Evolutionary conservation across 805 yeast species (phyloP), one percentile per base, ranked within the genome.

Genomic region (Pichia insulana): DNA sequence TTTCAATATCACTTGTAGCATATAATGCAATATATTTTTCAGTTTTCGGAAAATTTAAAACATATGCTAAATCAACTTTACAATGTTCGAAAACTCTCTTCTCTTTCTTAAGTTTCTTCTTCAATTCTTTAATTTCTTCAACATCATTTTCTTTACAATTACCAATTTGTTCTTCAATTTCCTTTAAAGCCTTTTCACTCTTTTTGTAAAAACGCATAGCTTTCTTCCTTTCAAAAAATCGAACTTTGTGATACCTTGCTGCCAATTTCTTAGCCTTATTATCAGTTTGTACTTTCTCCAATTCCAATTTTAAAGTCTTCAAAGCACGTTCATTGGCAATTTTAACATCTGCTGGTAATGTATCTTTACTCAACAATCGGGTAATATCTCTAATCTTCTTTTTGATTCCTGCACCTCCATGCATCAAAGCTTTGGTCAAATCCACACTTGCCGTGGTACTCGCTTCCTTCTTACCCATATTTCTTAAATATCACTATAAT

Each of bases 151-250:
- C 34, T 16, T 11, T n/a, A 22, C 26, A 26, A 9, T 48, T 38
- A 4, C 37, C 34, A 9, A 42, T 35, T 34, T 45, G 34, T 27
- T 56, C 40, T 37, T 61, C 61, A 18, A 63, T 64, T 25, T 64
- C 69, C 7, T 63, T 65, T 27, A 65, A 49, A 11, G 59, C 56
- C 36, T 66, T 69, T 37, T 53, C 56, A 2, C 76, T 74, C 42
- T 67, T 71, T 49, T 80, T 83, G 55, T 84, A 76, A 44, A 68
- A 74, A 56, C 95, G 73, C 20, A 76, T 51, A 0, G 96, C 92
- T 70, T 88, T 89, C 65, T 87, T 86, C 56, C 73, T 77, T 61
- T 89, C 97, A 48, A 92, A 86, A 58, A 92, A 92, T 50, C 90
- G 74, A 38, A 92, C 87, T 89, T 87, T 88, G 58, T 87, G 96